Evolutionary conservation across 2,329 filamentous ascomycete genomes (phyloP), one percentile per base, ranked within the genome.

Genomic region (Ophiostoma novo-ulmi): DNA sequence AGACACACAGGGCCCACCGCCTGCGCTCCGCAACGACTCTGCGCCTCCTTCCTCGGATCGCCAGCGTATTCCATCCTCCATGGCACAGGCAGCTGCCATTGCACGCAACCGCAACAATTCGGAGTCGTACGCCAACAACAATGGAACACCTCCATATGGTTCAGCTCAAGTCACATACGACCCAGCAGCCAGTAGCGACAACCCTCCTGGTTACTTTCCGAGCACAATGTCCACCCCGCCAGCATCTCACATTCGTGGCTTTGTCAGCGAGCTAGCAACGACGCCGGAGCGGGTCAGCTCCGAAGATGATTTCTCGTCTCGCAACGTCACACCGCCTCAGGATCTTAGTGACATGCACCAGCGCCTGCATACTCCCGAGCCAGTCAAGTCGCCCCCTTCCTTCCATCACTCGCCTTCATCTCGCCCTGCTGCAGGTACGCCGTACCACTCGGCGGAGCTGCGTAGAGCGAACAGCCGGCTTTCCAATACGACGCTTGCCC

Each of bases 401-500:
- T 94, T 97, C 78, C 86, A 88, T 67, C 92, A 97, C 78, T 85
- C 85, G 52, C 87, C 93, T 14, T 88, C 90, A 72, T 86, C 90
- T 69, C 85, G 87, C 67, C 93, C 93, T 5, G 82, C 84, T 1
- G 88, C 86, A 72, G 87, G 87, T 26, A 48, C 26, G 73, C 91
- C 91, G 0, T 88, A 91, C 75, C 88, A 92, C 71, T 89, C 92
- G 39, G 87, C 91, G 17, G 92, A 95, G 77, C 83, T 94, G 75
- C 89, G 91, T 73, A 89, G 89, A 74, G 92, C 91, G 69, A 95
- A 93, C 75, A 93, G 90, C 75, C 89, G 93, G 31, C 89, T 98
- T 78, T 97, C 95, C 36, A 87, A 85, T 75, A 89, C 88, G 0
- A 98, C 94, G 0, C 83, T 97, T 65, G 85, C 89, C 64, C 93